Base-by-base conservation (phyloP, 1,284 basidiomycete genomes). In the Cystobasidiaceae sp. region DNA sequence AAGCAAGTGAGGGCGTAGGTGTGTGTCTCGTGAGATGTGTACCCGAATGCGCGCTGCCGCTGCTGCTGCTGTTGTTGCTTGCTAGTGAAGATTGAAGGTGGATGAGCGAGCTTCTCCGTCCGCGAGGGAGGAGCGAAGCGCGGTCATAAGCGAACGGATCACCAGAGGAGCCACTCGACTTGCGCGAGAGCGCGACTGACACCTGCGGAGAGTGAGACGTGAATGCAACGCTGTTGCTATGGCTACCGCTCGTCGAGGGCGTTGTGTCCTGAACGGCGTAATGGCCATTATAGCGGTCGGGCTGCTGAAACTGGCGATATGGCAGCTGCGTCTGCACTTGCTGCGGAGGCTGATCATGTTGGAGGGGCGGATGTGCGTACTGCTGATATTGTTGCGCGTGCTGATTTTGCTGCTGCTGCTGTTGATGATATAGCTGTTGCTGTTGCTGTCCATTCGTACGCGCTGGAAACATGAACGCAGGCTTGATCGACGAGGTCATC, bases 61-160 rank as follows among this genome's bases (percentile, higher is more conserved):
- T n/a, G n/a, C n/a, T n/a, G n/a, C n/a, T n/a, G n/a, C n/a, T n/a
- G n/a, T n/a, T n/a, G n/a, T n/a, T n/a, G n/a, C n/a, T n/a, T n/a
- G n/a, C n/a, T n/a, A n/a, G 54, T 21, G 23, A 56, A 19, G 23
- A 56, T 28, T 4, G 54, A 56, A 21, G 54, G 45, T 19, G n/a
- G 39, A 43, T 37, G 54, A 4, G 54, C 44, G 27, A 43, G 54
- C 32, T 41, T 41, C 5, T n/a, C 11, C 33, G 50, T 34, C 23
- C 6, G 25, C 19, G 41, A 13, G 21, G 27, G 41, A 37, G 54
- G n/a, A 56, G 32, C 7, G 54, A 56, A 44, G 54, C 54, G n/a
- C 39, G 41, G 32, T 56, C 54, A 28, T 56, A 56, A 15, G 54
- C 54, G 21, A 56, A 56, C 13, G 54, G 54, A 30, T 56, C 54